Base-by-base conservation (phyloP, 2,329 filamentous ascomycete genomes). In the Aureobasidium zeae region DNA sequence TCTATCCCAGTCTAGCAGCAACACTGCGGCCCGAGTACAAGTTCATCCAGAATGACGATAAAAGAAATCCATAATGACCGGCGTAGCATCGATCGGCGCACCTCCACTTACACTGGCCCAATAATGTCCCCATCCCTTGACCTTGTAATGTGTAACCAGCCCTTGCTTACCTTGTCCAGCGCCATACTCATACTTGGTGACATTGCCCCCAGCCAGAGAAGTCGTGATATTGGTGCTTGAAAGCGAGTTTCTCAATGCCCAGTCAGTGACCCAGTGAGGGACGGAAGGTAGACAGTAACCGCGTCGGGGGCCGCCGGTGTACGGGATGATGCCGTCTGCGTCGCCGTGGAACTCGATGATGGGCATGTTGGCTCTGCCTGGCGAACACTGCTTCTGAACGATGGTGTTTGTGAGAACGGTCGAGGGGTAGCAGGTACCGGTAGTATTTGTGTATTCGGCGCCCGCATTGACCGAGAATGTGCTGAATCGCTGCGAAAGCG, bases 381-480 rank as follows among this genome's bases (percentile, higher is more conserved):
- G 50, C 5, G 29, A 46, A 36, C 56, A 58, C 2, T 44, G 15
- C 1, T 46, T 13, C 24, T 56, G 50, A 1, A 46, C 39, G 8
- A 50, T 39, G 1, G 53, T 57, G 17, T 54, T 53, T 10, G 52
- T 51, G 12, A 54, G 44, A 17, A 57, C 45, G 5, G 48, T 51
- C 8, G 39, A 20, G 2, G 54, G 51, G 9, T 52, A 44, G 48
- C 55, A 30, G 6, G 36, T 20, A 20, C 20, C 42, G 9, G 33
- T 45, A 4, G 19, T 8, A 35, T 49, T 60, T 45, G 52, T 54
- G 48, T 72, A 72, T 36, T 63, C 65, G 4, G 67, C 69, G 4
- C 63, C 70, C 1, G 67, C 66, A 13, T 68, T 66, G 0, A 63
- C 56, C 1, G 67, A 69, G 45, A 73, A 72, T 0, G 68, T 69